Evolutionary conservation across 495 filamentous ascomycete species (phyloP), one percentile per base, ranked within the genome.

Genomic region (Entonaema liquescens): DNA sequence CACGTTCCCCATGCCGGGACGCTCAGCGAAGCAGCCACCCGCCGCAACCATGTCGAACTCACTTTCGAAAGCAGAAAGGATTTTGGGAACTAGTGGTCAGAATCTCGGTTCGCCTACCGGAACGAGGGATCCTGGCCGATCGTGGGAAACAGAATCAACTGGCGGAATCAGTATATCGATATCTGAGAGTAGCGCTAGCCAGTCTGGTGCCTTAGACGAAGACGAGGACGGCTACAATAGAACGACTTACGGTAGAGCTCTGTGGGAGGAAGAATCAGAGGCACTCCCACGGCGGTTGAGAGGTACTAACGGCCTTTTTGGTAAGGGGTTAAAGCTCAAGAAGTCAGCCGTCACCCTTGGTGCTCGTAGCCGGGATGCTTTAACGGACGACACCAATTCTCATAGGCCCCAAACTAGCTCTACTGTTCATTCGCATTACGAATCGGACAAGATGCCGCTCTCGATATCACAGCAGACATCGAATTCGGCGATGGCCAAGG

Each of bases 401-500:
- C 80, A 79, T 11, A 76, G 81, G 29, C 81, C 80, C 2, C 77
- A 80, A 65, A 86, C 85, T 13, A 82, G 78, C 56, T 88, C 85
- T 5, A 88, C 85, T 36, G 74, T 83, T 65, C 77, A 77, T 55
- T 84, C 84, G 0, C 82, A 82, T 67, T 86, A 87, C 69, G 85
- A 88, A 72, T 80, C 84, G 57, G 64, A 79, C 19, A 85, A 83
- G 55, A 76, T 82, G 29, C 84, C 85, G 31, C 78, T 86, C 3
- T 74, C 84, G 12, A 84, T 86, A 67, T 87, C 85, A 6, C 84
- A 86, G 62, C 85, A 88, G 68, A 87, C 85, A 8, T 85, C 84
- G 1, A 83, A 77, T 60, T 86, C 85, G 17, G 83, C 84, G 36
- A 85, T 87, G 79, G 80, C 84, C 9, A 87, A 85, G 70, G 84